phyloP scores from a whole-genome alignment of 768 basidiomycete species.

The Xanthoconium purpureum region DNA sequence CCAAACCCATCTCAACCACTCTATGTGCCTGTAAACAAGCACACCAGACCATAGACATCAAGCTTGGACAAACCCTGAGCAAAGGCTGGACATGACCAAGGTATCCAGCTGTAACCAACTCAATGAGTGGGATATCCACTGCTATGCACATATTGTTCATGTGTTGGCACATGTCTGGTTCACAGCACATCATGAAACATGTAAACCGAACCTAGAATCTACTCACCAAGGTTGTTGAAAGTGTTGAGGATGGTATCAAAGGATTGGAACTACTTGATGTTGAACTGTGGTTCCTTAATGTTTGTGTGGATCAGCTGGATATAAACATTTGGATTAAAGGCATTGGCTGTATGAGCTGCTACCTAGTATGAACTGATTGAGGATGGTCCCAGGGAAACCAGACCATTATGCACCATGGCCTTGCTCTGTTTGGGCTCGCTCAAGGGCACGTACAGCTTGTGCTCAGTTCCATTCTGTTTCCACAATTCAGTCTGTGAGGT shows the following conservation, averaged over 20 bases:
- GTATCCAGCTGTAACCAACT: conserved; percentile 96
- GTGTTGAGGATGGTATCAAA: conserved; percentile 96
- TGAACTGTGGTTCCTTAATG: conserved; percentile 90
- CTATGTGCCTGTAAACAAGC: too few species aligned
- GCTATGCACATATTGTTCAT: conserved; percentile 99
- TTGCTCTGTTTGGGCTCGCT: conserved; percentile 97
- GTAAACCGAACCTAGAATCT: background rate
- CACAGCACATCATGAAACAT: background rate
- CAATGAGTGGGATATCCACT: conserved; percentile 83
- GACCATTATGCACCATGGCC: conserved; percentile 55
- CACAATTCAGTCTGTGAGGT: too few species aligned
- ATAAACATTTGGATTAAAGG: conserved; percentile 85
- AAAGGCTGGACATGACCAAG: conserved; percentile 96
- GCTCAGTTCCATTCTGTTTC: too few species aligned
- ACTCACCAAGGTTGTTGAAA: conserved; percentile 88
- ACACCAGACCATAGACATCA: too few species aligned
- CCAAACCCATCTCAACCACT: too few species aligned
- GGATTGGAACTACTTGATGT: conserved; percentile 82
- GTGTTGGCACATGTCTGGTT: conserved; percentile 86
- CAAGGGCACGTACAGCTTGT: too few species aligned
- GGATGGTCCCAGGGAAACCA: background rate
- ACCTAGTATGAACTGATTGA: conserved; percentile 44
- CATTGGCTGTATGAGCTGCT: conserved; percentile 78
- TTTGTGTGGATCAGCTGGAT: conserved; percentile 92
- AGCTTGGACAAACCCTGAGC: conserved; percentile 57